Evolutionary conservation across 2,329 filamentous ascomycete genomes (phyloP), one percentile per base, ranked within the genome.

Genomic region (Aspergillus spinulosporus): DNA sequence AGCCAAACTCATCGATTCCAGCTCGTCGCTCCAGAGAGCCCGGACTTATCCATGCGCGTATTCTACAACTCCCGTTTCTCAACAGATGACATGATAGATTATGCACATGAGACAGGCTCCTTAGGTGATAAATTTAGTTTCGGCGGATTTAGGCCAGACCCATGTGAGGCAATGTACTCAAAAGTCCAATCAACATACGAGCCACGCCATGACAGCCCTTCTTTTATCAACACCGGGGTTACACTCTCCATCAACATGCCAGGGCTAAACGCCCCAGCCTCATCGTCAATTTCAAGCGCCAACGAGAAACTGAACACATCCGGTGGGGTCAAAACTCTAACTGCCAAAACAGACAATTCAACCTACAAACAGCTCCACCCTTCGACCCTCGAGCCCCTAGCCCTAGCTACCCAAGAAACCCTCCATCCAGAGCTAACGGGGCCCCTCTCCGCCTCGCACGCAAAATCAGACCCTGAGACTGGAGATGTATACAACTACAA

Each of bases 401-500:
- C 86, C 0, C 69, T 84, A n/a, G 81, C 84, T 0, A 70, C 71
- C 0, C 89, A 93, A 66, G 66, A 67, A 1, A 68, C 66, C 2
- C 77, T 95, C 11, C 87, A 95, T 68, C 86, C 88, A 0, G 79
- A 83, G 0, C 79, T 95, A 9, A 83, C 77, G 9, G 90, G 90
- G 0, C 82, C 81, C 0, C 68, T 89, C 11, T 87, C 87, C 1
- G 87, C 83, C 40, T 84, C 90, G 0, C 91, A 95, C 68, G 84
- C 87, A 0, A 85, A 87, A 53, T 81, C 83, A 0, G 89, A 94
- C 68, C 88, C 87, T 0, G 71, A 74, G 0, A 92, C 86, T 0
- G 90, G 90, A 5, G 89, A 94, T 60, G 68, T 89, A 5, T 93
- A 84, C 79, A 95, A 94, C 73, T 93, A 84, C 74, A 95, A 95